Base-by-base conservation (phyloP, 192 early-diverging fungal genomes). In the Coemansia sp. region DNA sequence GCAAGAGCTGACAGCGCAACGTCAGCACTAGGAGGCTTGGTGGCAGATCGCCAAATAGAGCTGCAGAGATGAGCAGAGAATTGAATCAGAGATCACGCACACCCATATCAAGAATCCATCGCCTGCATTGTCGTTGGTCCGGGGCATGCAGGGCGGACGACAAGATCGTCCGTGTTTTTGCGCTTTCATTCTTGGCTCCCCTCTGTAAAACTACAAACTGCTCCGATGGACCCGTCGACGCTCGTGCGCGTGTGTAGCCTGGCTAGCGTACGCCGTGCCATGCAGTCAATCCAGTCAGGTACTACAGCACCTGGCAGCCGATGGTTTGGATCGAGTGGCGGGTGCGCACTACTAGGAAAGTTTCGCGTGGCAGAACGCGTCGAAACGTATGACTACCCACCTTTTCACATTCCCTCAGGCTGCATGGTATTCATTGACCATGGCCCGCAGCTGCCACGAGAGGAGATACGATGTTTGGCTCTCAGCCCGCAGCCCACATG, bases 321-420 rank as follows among this genome's bases (percentile, higher is more conserved):
- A 18, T 60, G 57, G 12, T 62, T 44, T 69, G 24, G 38, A n/a
- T 60, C 70, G 6, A 36, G 44, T 41, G 64, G 33, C 34, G 71
- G 76, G 18, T 43, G 33, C 16, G 76, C 68, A 16, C 68, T 79
- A 27, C 16, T 79, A 38, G 76, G 76, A 16, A 46, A 41, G 2
- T 65, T 79, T 63, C 43, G 76, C 20, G 76, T 79, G n/a, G 72
- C 72, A 15, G 62, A 65, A n/a, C 67, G 58, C 2, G 43, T 67
- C 11, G 76, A 79, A 57, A 63, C 64, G 16, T 65, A 68, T 41
- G 24, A 55, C n/a, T 5, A 13, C 10, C 53, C 66, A 2, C 76
- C 76, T 2, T 73, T 73, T 33, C 36, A 68, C 18, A 50, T 79
- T 12, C 64, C 63, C 0, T 49, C 72, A 29, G 76, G 76, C 3